Evolutionary conservation across 768 basidiomycete species (phyloP).

Genomic region (Rhodocollybia butyracea): DNA sequence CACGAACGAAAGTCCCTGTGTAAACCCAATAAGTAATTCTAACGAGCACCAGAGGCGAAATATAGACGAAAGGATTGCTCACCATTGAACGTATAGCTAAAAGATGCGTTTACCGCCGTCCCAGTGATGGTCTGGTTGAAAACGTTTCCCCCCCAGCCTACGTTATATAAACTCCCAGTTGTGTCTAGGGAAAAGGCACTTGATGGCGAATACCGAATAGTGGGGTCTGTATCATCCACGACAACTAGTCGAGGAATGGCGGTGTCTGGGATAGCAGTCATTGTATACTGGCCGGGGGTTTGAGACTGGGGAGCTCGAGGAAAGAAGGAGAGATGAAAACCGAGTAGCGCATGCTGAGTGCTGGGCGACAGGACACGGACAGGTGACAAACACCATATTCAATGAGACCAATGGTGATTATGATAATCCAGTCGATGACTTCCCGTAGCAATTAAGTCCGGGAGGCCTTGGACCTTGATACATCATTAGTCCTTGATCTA

Average conservation of each 20-base stretch:
- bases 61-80: not conserved
- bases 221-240: constrained; percentile 5
- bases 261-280: not conserved
- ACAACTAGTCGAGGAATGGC: constrained; percentile 4
- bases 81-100: constrained; percentile 3
- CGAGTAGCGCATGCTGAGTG: too few species aligned
- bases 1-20: not conserved
- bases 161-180: not conserved
- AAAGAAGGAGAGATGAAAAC: too few species aligned
- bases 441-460: too few species aligned
- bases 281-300: too few species aligned
- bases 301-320: too few species aligned
- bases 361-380: too few species aligned
- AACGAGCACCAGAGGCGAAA: not conserved
- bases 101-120: not conserved
- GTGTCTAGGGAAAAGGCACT: constrained; percentile 1
- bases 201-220: not conserved
- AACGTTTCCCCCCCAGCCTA: not conserved
- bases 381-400: too few species aligned
- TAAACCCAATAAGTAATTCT: not conserved
- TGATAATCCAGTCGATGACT: too few species aligned
- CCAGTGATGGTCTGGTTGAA: constrained; percentile 1
- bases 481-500: too few species aligned
- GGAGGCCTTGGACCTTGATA: too few species aligned
- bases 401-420: too few species aligned